Evolutionary conservation across 2,329 filamentous ascomycete genomes (phyloP).

Genomic region (Rasamsonia emersonii): DNA sequence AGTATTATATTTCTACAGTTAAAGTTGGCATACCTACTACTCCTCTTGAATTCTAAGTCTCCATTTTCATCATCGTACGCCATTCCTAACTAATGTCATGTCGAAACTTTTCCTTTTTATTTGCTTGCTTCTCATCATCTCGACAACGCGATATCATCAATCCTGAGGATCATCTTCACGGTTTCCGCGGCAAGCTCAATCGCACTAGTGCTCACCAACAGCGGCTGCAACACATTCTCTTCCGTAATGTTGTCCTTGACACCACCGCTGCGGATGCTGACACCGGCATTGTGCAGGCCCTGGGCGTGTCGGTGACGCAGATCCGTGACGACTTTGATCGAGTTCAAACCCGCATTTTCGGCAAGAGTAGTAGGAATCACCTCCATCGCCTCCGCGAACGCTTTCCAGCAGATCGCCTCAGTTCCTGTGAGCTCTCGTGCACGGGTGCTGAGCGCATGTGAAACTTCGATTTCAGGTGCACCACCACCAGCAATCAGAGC

Average conservation of each 20-base stretch:
- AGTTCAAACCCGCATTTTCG: slow-evolving; percentile 95
- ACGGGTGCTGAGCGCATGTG: slow-evolving; percentile 73
- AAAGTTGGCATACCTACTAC: no score
- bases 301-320: slow-evolving; percentile 88
- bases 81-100: slow-evolving; percentile 11
- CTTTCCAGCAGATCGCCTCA: slow-evolving; percentile 97
- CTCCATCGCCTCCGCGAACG: slow-evolving; percentile 95
- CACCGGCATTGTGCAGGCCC: slow-evolving; percentile 90
- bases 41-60: no score
- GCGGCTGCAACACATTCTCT: slow-evolving; percentile 91
- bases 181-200: slow-evolving; percentile 97
- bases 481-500: slow-evolving; percentile 96
- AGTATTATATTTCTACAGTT: no score
- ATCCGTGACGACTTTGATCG: slow-evolving; percentile 97
- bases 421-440: slow-evolving; percentile 79
- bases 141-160: slow-evolving; percentile 57
- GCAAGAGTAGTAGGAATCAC: slow-evolving; percentile 93
- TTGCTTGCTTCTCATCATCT: slow-evolving; percentile 19
- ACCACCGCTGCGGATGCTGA: slow-evolving; percentile 95
- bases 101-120: slow-evolving; percentile 8
- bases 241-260: slow-evolving; percentile 96
- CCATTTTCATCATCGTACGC: no score
- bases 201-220: slow-evolving; percentile 93
- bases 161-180: slow-evolving; percentile 83
- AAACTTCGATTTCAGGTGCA: slow-evolving; percentile 93